Evolutionary conservation across 1,139 yeast genomes (phyloP).

Genomic region (Eremothecium coryli): DNA sequence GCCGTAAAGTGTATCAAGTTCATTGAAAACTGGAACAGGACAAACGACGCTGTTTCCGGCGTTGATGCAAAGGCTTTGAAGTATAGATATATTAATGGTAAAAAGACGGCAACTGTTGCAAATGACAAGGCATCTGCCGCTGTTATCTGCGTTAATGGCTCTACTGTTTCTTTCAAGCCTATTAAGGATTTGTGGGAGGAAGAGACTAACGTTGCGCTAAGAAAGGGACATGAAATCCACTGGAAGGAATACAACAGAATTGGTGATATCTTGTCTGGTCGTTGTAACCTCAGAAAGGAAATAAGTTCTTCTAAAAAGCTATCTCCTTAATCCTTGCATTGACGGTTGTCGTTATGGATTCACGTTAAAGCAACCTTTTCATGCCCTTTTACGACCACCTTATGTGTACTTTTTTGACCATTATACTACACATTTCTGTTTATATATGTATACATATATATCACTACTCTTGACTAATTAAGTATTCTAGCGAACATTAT

Average conservation of each 20-base stretch:
- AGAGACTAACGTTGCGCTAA: constrained; percentile 49
- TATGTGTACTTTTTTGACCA: constrained; percentile 1
- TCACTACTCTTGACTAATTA: too few species aligned
- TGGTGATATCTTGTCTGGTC: constrained; percentile 63
- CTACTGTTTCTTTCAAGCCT: constrained; percentile 47
- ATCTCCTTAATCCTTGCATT: too few species aligned
- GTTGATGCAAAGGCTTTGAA: constrained; percentile 32
- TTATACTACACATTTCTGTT: too few species aligned
- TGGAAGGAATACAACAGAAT: constrained; percentile 55
- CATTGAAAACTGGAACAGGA: constrained; percentile 49
- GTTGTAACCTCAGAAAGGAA: constrained; percentile 39
- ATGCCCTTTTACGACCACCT: not conserved
- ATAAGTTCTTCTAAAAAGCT: not conserved
- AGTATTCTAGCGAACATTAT: too few species aligned
- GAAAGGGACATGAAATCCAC: constrained; percentile 62
- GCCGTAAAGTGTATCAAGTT: constrained; percentile 84
- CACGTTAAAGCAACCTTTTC: too few species aligned
- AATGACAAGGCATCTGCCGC: constrained; percentile 43
- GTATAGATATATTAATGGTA: constrained; percentile 35
- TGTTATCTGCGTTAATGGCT: constrained; percentile 63
- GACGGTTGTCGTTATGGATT: too few species aligned
- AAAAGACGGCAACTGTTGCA: constrained; percentile 33
- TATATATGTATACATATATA: too few species aligned
- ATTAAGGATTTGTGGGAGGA: constrained; percentile 46
- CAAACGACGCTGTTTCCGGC: constrained; percentile 30